phyloP scores from a whole-genome alignment of 1,284 basidiomycete species.

The Ganoderma meredithae region DNA sequence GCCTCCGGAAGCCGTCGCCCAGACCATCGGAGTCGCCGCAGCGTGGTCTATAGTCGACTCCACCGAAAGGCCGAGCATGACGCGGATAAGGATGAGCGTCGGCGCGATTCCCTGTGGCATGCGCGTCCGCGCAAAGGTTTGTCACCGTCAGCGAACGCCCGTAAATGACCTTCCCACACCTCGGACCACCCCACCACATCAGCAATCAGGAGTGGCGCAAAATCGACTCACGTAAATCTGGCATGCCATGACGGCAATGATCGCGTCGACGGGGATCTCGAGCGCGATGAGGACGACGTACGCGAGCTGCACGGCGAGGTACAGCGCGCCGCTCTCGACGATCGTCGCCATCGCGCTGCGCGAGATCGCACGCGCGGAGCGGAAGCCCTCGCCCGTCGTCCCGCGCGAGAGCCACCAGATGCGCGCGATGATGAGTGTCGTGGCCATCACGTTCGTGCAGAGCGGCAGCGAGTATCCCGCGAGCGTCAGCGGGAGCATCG shows the following conservation, averaged over 20 bases:
- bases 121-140: not conserved
- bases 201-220: not conserved
- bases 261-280: constrained; percentile 42
- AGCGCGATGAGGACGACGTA: constrained; percentile 48
- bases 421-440: constrained; percentile 46
- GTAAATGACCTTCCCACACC: too few relatives aligned
- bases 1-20: not conserved
- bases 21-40: constrained; percentile 4
- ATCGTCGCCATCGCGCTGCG: constrained; percentile 37
- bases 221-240: constrained; percentile 47
- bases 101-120: constrained; percentile 30
- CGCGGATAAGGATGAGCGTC: constrained; percentile 32
- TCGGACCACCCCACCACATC: too few relatives aligned
- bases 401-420: constrained; percentile 40
- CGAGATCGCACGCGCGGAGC: not conserved
- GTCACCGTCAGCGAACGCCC: not conserved
- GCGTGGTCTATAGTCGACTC: constrained; percentile 8
- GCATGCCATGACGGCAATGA: constrained; percentile 46
- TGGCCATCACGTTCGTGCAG: constrained; percentile 48
- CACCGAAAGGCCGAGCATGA: constrained; percentile 25
- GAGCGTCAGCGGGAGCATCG: constrained; percentile 25
- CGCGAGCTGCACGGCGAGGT: constrained; percentile 47
- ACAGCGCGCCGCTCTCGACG: constrained; percentile 50
- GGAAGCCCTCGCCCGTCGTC: not conserved
- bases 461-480: constrained; percentile 47